Evolutionary conservation across 352 stramenopile species (phyloP).

Genomic region (Phytophthora tentaculata): DNA sequence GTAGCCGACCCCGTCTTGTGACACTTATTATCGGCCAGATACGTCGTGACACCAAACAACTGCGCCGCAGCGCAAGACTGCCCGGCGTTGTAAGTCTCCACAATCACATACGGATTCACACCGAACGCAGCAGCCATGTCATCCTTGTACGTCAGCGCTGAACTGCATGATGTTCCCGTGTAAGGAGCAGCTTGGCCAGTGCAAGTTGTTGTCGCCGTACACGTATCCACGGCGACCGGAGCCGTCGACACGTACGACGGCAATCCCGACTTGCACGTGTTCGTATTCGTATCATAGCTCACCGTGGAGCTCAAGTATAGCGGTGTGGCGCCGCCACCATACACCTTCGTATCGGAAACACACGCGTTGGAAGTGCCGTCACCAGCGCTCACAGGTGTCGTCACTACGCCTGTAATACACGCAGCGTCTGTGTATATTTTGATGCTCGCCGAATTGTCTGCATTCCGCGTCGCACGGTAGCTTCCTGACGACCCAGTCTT

Average conservation of each 20-base stretch:
- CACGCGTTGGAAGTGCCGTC: not conserved
- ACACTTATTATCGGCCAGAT: constrained; percentile 22
- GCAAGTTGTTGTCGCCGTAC: not conserved
- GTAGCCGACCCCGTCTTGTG: not conserved
- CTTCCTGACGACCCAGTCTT: too few relatives aligned
- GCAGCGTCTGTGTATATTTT: not conserved
- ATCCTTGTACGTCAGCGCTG: constrained; percentile 1
- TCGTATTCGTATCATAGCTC: not conserved
- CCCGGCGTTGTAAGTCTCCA: constrained; percentile 3
- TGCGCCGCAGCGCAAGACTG: not conserved
- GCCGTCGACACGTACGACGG: too few relatives aligned
- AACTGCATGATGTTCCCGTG: constrained; percentile 3
- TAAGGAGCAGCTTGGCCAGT: not conserved
- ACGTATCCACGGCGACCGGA: not conserved
- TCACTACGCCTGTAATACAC: not conserved
- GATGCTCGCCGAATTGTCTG: constrained; percentile 4
- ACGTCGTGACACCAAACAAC: constrained; percentile 5
- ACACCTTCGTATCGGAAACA: constrained; percentile 9
- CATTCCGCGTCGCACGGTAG: too few relatives aligned
- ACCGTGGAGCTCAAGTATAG: not conserved
- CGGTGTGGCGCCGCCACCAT: constrained; percentile 5
- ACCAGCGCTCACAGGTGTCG: too few relatives aligned
- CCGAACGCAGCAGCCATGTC: constrained; percentile 8
- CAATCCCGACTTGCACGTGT: too few relatives aligned
- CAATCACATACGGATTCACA: constrained; percentile 7